Evolutionary conservation across 2,329 filamentous ascomycete genomes (phyloP), one percentile per base, ranked within the genome.

Genomic region (Cryphonectria nitschkei): DNA sequence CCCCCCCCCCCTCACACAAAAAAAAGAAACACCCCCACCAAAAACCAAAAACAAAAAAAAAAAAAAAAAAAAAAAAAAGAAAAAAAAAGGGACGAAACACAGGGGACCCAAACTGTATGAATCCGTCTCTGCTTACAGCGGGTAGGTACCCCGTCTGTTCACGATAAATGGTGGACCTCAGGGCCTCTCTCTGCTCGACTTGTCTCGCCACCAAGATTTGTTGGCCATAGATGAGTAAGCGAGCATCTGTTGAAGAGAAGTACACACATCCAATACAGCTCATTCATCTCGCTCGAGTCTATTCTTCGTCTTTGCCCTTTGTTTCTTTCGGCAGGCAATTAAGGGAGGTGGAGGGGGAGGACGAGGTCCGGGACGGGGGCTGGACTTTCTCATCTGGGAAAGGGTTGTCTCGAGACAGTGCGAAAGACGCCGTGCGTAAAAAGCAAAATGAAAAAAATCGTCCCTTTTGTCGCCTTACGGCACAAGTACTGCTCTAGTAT

Each of bases 351-450:
- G 16, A 22, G 43, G 16, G 16, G 14, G 41, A 43, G 41, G 41
- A 41, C 4, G 39, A 41, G 11, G 39, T 60, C 29, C 29, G 19
- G 56, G 56, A 39, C 37, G 37, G 56, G 26, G 67, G 56, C 32
- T 68, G 58, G 56, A 68, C 67, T 63, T 68, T 13, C 67, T 62
- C 32, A 34, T 52, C 58, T 68, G 43, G 67, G 67, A 50, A 67
- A 67, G 29, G 46, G 58, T 61, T 61, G 52, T 58, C 65, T 58
- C 54, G 61, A 54, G 56, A 68, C 67, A 68, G 67, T 68, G 67
- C 67, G 67, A 68, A 41, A n/a, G 41, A 34, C 8, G 34, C 14
- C 41, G 54, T 60, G 43, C 6, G 43, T 46, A 22, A 11, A 8
- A n/a, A 50, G 26, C 34, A 3, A 34, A 34, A 34, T 34, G 6